Base-by-base conservation (phyloP, 225 moss, liverwort and hornwort species). In the Polytrichum formosum region DNA sequence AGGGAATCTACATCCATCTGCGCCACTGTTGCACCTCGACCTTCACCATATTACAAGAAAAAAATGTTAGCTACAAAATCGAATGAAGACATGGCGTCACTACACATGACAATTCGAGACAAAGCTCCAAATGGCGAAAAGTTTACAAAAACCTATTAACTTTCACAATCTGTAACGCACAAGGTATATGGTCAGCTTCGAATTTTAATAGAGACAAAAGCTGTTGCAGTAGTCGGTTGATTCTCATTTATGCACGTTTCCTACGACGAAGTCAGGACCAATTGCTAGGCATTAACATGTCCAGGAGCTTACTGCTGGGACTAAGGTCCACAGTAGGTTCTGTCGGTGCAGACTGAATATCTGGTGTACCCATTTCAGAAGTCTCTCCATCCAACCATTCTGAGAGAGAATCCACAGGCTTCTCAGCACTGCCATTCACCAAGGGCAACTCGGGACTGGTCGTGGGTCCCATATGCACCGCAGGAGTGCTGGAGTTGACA, bases 351-450 rank as follows among this genome's bases (percentile, higher is more conserved):
- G 82, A 82, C 37, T 82, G 77, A 55, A 82, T 65, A 61, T 85
- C 85, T 0, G 74, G 75, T 35, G 79, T 72, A 13, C 70, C 77
- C 37, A 37, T 67, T 20, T 82, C 82, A 67, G 82, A 75, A 20
- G 53, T 59, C 20, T 8, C 53, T 35, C 82, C 79, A 60, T 65
- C 82, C 61, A 82, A 68, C 82, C 82, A 82, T 31, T 80, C 82
- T 16, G 82, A 80, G 8, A 85, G 10, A 0, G 85, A 82, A 29
- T 77, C 77, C 63, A 79, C 82, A 18, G 82, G 85, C 66, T 77
- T 85, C 67, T 85, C 79, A 28, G 64, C 21, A 2, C 56, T 79
- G 28, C 27, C 65, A 18, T 33, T 53, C 5, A 5, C 72, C 67
- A 61, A 10, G 5, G 37, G 26, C 16, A 63, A 35, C 30, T 7